Evolutionary conservation across 768 basidiomycete genomes (phyloP).

Genomic region (Macrolepiota fuliginosa): DNA sequence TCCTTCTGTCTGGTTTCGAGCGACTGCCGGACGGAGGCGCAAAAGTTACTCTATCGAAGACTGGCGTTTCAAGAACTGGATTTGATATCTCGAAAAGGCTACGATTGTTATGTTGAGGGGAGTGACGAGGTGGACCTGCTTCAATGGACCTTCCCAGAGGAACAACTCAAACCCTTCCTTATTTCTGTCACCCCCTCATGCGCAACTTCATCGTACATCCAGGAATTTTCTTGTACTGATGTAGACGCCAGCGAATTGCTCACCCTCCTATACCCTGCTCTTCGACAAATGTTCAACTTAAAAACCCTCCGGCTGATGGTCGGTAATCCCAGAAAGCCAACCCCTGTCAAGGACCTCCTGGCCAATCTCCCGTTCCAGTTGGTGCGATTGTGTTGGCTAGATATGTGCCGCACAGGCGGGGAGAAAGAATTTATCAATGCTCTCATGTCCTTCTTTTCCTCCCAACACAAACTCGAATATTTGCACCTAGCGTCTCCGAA

Average conservation of each 20-base stretch:
- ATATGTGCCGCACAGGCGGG: neutral
- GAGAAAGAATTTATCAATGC: neutral
- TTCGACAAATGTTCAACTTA: neutral
- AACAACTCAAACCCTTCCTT: neutral
- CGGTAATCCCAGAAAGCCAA: neutral
- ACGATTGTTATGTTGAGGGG: neutral
- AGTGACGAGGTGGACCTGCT: neutral
- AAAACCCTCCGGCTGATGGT: neutral
- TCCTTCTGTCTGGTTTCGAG: neutral
- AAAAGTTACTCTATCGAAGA: neutral
- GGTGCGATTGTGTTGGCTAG: neutral
- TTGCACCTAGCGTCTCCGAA: neutral
- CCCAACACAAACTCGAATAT: neutral
- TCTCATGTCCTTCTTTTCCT: neutral
- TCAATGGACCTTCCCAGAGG: neutral
- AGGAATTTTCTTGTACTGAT: neutral
- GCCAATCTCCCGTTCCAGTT: neutral
- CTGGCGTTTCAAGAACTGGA: neutral
- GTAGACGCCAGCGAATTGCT: neutral
- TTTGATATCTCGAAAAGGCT: neutral
- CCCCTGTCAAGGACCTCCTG: neutral
- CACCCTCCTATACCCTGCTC: neutral
- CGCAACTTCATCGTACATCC: neutral
- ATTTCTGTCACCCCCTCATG: neutral
- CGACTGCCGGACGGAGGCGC: neutral